Evolutionary conservation across 768 basidiomycete genomes (phyloP).

Genomic region (Suillus decipiens): DNA sequence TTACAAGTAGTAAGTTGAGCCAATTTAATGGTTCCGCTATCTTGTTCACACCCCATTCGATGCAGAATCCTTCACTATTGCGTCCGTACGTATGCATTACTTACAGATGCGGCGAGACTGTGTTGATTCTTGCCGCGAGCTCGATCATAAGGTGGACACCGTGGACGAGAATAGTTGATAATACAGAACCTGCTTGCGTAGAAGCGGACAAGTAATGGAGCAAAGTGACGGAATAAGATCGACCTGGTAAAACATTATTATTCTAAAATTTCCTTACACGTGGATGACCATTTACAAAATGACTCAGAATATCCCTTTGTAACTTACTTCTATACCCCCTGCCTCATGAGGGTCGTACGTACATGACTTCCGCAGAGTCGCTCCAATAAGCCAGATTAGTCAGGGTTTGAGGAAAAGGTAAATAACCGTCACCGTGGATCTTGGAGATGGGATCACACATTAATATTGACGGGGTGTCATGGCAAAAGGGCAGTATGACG

Average conservation of each 20-base stretch:
- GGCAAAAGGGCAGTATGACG: constrained; percentile 8
- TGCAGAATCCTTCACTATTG: not conserved
- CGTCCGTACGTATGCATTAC: not conserved
- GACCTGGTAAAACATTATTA: constrained; percentile 4
- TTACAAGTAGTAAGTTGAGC: not conserved
- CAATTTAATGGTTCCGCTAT: constrained; percentile 5
- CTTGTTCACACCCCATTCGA: constrained; percentile 8
- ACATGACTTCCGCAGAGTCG: constrained; percentile 7
- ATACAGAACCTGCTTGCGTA: not conserved
- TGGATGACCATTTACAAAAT: not conserved
- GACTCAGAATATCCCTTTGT: not conserved
- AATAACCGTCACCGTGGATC: constrained; percentile 9
- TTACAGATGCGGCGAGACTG: not conserved
- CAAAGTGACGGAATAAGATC: not conserved
- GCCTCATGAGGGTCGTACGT: constrained; percentile 4
- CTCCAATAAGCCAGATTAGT: constrained; percentile 4
- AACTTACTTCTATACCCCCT: not conserved
- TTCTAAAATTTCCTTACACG: constrained; percentile 9
- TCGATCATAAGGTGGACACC: not conserved
- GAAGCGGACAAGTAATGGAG: not conserved
- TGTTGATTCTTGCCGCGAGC: not conserved
- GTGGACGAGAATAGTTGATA: not conserved
- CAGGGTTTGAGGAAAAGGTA: constrained; percentile 3
- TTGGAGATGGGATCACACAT: constrained; percentile 4
- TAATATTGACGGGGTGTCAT: constrained; percentile 10